Conservation (phyloP, 352 stramenopile species). For the Phytophthora pseudosyringae region DNA sequence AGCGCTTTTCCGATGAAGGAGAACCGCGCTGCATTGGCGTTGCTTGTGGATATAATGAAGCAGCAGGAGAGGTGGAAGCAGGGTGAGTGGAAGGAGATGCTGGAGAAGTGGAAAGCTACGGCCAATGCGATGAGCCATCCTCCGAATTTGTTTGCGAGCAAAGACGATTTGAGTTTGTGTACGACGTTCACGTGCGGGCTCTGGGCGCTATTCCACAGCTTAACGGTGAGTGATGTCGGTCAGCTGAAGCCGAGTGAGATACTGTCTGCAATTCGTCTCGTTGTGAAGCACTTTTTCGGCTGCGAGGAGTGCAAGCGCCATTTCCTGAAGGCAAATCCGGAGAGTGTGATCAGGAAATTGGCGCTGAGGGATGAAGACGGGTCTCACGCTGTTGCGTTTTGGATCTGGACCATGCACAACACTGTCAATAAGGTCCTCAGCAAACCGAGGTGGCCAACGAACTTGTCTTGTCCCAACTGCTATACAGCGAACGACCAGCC, state of each 20-base stretch:
- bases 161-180: slow-evolving; percentile 58
- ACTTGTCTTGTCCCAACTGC: slow-evolving; percentile 55
- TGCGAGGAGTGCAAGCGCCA: slow-evolving; percentile 75
- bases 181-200: slow-evolving; percentile 81
- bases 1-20: slow-evolving; percentile 64
- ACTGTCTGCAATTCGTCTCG: slow-evolving; percentile 64
- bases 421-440: slow-evolving; percentile 74
- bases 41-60: slow-evolving; percentile 46
- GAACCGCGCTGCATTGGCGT: slow-evolving; percentile 57
- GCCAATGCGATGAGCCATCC: slow-evolving; percentile 59
- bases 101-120: slow-evolving; percentile 61
- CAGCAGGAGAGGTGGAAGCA: slow-evolving; percentile 48
- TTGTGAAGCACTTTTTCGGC: slow-evolving; percentile 80
- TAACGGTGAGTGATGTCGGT: slow-evolving; percentile 47
- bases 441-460: slow-evolving; percentile 63
- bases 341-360: slow-evolving; percentile 48
- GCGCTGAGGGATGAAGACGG: slow-evolving; percentile 46
- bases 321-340: slow-evolving; percentile 70
- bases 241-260: slow-evolving; percentile 56
- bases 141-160: slow-evolving; percentile 55
- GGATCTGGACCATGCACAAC: slow-evolving; percentile 86
- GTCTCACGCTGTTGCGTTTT: slow-evolving; percentile 55
- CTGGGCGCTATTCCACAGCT: slow-evolving; percentile 80
- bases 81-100: slow-evolving; percentile 54
- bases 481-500: slow-evolving; percentile 46